Conservation (phyloP, 2,329 filamentous ascomycete species). For the Curvularia eragrostidis region DNA sequence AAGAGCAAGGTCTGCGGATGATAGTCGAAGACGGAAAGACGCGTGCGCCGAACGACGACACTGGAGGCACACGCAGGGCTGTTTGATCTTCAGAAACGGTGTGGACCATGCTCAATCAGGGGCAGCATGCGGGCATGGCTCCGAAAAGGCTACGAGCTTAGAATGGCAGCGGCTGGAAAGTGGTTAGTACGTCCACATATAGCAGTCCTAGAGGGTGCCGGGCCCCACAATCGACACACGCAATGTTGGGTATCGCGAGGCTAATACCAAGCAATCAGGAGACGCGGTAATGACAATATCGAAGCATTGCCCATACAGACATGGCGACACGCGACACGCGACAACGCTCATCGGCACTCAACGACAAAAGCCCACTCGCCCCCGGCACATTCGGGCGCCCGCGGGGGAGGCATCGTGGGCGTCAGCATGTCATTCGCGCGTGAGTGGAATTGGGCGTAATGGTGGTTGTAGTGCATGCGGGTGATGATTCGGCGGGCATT, state of each 20-base stretch:
- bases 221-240: constrained; percentile 41
- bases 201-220: constrained; percentile 35
- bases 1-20: constrained; percentile 24
- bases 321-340: constrained; percentile 9
- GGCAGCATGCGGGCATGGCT: constrained; percentile 40
- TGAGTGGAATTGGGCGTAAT: constrained; percentile 44
- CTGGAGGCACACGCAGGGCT: constrained; percentile 32
- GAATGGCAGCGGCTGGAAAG: constrained; percentile 40
- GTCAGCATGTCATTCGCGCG: constrained; percentile 41
- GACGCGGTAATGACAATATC: constrained; percentile 16
- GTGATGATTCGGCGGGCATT: constrained; percentile 40
- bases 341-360: constrained; percentile 30
- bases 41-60: constrained; percentile 30
- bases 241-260: constrained; percentile 43
- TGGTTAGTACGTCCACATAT: constrained; percentile 34
- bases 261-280: constrained; percentile 29
- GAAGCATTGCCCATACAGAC: constrained; percentile 24
- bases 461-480: constrained; percentile 27
- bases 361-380: constrained; percentile 24
- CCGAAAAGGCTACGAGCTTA: constrained; percentile 39
- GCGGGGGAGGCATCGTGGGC: constrained; percentile 15
- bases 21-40: constrained; percentile 27
- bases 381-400: constrained; percentile 28
- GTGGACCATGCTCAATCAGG: constrained; percentile 41
- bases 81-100: constrained; percentile 37